phyloP scores from a whole-genome alignment of 495 filamentous ascomycete species.

The Talaromyces liani region DNA sequence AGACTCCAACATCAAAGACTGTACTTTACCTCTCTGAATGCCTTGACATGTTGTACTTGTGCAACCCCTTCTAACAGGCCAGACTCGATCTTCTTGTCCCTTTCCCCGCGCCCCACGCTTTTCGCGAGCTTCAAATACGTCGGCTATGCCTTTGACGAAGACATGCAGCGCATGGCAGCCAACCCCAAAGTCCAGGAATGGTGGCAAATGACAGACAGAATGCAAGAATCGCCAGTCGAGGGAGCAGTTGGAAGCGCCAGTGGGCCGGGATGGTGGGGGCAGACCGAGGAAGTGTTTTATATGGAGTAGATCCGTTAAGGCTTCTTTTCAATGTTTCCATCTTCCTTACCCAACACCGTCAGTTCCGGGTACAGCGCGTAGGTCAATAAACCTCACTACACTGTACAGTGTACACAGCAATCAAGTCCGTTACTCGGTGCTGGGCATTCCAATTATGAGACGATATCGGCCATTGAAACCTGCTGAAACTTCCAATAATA shows the following conservation, averaged over 20 bases:
- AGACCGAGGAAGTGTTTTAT: constrained; percentile 66
- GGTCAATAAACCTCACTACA: neutral
- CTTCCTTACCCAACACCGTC: neutral
- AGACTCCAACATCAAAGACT: constrained; percentile 65
- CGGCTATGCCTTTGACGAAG: constrained; percentile 57
- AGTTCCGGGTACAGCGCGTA: neutral
- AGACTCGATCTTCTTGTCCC: constrained; percentile 62
- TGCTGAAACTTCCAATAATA: neutral
- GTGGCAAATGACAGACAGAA: constrained; percentile 71
- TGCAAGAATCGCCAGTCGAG: constrained; percentile 56
- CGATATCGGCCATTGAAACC: neutral
- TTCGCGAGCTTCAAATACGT: constrained; percentile 72
- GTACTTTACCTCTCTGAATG: constrained; percentile 28
- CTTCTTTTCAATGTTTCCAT: neutral
- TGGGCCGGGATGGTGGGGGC: constrained; percentile 65
- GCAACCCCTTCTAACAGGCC: neutral
- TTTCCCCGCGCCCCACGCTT: constrained; percentile 50
- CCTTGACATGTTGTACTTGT: constrained; percentile 1
- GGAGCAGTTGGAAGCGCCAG: constrained; percentile 57
- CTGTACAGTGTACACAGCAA: neutral
- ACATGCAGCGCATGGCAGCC: constrained; percentile 64
- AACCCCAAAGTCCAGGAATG: constrained; percentile 67
- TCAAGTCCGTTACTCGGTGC: neutral
- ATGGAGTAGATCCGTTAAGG: constrained; percentile 18
- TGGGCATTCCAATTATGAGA: neutral